Base-by-base conservation (phyloP, 805 yeast species). In the Saturnispora serradocipensis region DNA sequence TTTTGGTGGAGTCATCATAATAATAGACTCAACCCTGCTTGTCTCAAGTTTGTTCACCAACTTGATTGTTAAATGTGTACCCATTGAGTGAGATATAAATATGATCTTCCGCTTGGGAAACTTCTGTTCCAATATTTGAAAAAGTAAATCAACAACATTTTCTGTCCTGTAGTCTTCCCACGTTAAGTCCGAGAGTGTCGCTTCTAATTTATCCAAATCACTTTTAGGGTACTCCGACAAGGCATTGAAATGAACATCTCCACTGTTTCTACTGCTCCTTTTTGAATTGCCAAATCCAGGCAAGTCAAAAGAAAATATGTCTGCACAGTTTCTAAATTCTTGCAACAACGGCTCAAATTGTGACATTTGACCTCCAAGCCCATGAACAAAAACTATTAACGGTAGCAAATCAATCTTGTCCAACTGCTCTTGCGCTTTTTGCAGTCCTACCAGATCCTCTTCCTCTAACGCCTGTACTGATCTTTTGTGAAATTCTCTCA, bases 321-420 rank as follows among this genome's bases (percentile, higher is more conserved):
- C 83, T 54, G 80, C 76, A 55, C 81, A 76, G 56, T 78, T 81
- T 34, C 84, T 69, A 57, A 86, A 77, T 48, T 79, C 71, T 27
- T 80, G 82, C 63, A 87, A 67, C 38, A 87, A 68, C 1, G 84
- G 81, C 60, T 86, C 93, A 64, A 90, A 90, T 64, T 89, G 97
- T 22, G 88, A 79, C 62, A 86, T 71, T 59, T 83, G 91, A 2
- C 98, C 98, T 1, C 97, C 98, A 20, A 91, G 66, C 0, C 98
- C 98, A 69, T 89, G 97, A 18, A 90, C 62, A 52, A 88, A 78
- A 2, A 88, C 67, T 5, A 85, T 65, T 2, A 82, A 69, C 0
- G 95, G 95, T 40, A 80, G 61, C 13, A 70, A 70, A 24, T 72
- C 65, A 38, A 80, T 66, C 52, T 74, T 73, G 10, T 59, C 56